Base-by-base conservation (phyloP, 2,329 filamentous ascomycete genomes). In the Nectriaceae sp. region DNA sequence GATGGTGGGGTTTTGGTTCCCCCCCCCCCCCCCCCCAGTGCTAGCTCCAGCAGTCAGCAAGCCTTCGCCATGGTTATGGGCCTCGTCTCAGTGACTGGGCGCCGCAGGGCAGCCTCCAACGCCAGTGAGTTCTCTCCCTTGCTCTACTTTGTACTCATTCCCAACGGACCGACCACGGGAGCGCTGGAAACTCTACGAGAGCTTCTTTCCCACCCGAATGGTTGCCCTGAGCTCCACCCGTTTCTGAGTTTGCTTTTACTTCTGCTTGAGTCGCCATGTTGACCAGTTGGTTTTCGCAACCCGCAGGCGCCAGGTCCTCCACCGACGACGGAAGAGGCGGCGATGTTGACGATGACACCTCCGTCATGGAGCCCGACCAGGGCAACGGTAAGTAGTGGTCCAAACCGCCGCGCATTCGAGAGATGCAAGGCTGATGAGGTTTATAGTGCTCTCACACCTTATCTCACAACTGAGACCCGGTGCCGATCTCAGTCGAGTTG, bases 381-480 rank as follows among this genome's bases (percentile, higher is more conserved):
- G 91, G 92, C 73, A 97, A 93, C 80, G 88, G 90, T 96, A 74
- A 69, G 85, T 70, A 31, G 52, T 46, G 45, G 44, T 39, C 46
- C 11, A 40, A 24, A n/a, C 21, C 36, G n/a, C n/a, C n/a, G 15
- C 31, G 31, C 31, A 10, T 31, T 15, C 26, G 15, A 15, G 15
- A 31, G 26, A 6, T 29, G 24, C 24, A 29, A 29, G 6, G 13
- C 24, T 29, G 24, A 29, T 36, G 8, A 6, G 33, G 8, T 36
- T 10, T 19, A 16, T 45, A 96, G 94, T 99, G 65, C 87, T 99
- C 60, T 89, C 86, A 50, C 93, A 97, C 73, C 96, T 99, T 72
- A 97, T 99, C 66, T 96, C 92, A 44, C 94, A 99, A 74, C 80
- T 99, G 54, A 88, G 94, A 54, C 94, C 94, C 11, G 94, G 94